These are phyloP conservation scores for Xenoacremonium recifei DNA, from an alignment of 2,329 filamentous ascomycete genomes.

Conservation along the genomic window DNA sequence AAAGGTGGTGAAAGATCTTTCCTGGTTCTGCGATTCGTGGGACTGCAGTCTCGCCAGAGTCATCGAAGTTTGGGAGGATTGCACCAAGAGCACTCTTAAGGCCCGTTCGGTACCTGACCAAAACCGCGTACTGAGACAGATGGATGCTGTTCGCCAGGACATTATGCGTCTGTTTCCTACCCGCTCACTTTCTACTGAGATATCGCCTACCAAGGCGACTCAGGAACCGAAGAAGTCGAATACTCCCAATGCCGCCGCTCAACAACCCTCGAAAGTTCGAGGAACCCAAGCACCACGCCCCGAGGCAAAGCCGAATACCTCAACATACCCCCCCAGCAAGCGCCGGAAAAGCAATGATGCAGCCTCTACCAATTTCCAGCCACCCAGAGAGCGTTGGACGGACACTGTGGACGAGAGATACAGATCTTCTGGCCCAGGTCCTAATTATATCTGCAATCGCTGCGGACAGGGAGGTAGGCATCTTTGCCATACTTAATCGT, in stretches of 20 bases:
- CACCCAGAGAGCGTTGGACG: too few species aligned
- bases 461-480: constrained; percentile 11
- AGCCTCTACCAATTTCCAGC: too few species aligned
- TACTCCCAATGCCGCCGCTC: too few species aligned
- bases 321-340: too few species aligned
- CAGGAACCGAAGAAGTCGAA: too few species aligned
- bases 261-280: too few species aligned
- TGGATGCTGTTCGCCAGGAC: background rate
- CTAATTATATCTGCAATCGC: constrained; percentile 3
- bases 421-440: constrained; percentile 8
- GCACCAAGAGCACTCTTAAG: background rate
- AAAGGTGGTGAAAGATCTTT: background rate
- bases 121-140: background rate
- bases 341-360: too few species aligned
- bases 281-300: too few species aligned
- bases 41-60: background rate
- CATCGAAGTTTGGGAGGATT: background rate
- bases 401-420: too few species aligned
- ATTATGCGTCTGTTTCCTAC: constrained; percentile 4
- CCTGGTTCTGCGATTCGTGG: background rate
- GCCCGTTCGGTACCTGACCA: background rate
- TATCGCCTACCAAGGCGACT: too few species aligned
- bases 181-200: background rate
- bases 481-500: background rate
- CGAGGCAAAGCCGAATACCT: too few species aligned